A percentile compares a stretch with the other conserved stretches of the same genome.
Evolutionary conservation across 768 basidiomycete genomes (phyloP).

Genomic region (Hirschioporus abietinus): DNA sequence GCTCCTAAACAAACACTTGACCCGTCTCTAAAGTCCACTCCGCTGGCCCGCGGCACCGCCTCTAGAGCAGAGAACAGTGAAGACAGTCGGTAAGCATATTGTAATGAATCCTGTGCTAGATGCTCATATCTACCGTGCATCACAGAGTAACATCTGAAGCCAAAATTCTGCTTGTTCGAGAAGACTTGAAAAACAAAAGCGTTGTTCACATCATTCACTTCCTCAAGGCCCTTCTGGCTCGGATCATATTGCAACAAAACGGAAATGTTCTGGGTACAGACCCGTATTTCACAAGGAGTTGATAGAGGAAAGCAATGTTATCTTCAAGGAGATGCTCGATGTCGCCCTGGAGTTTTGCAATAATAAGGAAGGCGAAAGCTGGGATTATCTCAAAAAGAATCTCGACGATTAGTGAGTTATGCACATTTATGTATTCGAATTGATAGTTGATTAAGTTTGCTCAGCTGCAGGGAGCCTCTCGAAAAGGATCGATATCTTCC

Average conservation of each 20-base stretch:
- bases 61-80: not conserved
- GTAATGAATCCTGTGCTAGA: not conserved
- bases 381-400: not conserved
- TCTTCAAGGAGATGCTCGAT: constrained; percentile 11
- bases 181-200: not conserved
- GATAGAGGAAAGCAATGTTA: not conserved
- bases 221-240: not conserved
- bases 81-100: not conserved
- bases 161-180: not conserved
- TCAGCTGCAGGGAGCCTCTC: not conserved
- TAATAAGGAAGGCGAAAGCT: not conserved
- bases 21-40: not conserved
- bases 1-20: not conserved
- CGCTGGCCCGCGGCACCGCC: not conserved
- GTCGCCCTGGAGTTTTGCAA: not conserved
- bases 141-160: not conserved
- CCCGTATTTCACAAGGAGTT: not conserved
- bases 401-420: not conserved
- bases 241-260: not conserved
- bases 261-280: not conserved
- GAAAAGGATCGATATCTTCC: not conserved
- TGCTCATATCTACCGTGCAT: not conserved
- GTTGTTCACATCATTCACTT: not conserved
- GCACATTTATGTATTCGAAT: not conserved
- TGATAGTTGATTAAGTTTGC: not conserved